Evolutionary conservation across 2,329 filamentous ascomycete genomes (phyloP).

Genomic region (Aspergillus niger): DNA sequence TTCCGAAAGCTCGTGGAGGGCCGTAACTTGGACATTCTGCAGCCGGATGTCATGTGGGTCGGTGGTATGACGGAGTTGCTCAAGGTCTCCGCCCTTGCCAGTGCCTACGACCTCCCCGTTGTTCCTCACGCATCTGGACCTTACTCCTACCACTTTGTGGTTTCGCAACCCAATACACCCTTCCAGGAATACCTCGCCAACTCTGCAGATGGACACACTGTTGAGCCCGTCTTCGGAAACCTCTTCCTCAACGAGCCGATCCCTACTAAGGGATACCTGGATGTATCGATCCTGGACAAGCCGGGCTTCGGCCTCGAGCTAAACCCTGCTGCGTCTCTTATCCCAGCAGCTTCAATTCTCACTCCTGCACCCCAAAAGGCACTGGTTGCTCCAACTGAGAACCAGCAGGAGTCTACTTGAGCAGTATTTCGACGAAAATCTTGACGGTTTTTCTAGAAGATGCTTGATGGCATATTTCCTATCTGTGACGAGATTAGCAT

Average conservation of each 20-base stretch:
- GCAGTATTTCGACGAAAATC: background rate
- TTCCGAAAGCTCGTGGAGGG: constrained; percentile 93
- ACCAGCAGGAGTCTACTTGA: constrained; percentile 23
- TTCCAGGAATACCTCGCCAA: constrained; percentile 97
- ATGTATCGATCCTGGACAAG: constrained; percentile 77
- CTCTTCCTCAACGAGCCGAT: constrained; percentile 90
- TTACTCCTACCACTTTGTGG: constrained; percentile 95
- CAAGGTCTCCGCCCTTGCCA: constrained; percentile 83
- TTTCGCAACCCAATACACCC: constrained; percentile 87
- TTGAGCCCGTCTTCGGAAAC: constrained; percentile 88
- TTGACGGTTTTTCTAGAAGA: constrained; percentile 1
- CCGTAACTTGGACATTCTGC: constrained; percentile 89
- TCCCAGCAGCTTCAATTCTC: constrained; percentile 73
- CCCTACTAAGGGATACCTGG: constrained; percentile 77
- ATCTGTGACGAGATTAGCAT: background rate
- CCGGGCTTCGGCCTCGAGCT: constrained; percentile 88
- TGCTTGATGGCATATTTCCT: constrained; percentile 11
- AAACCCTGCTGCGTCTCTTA: constrained; percentile 77
- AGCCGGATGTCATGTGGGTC: constrained; percentile 97
- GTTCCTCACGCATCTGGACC: constrained; percentile 93
- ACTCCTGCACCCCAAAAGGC: constrained; percentile 61
- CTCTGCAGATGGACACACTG: constrained; percentile 84
- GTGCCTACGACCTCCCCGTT: constrained; percentile 91
- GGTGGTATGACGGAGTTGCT: constrained; percentile 90
- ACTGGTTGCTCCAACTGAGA: constrained; percentile 40